Evolutionary conservation across 139 green algal genomes (phyloP), one percentile per base, ranked within the genome.

Genomic region (Eudorina sp.): DNA sequence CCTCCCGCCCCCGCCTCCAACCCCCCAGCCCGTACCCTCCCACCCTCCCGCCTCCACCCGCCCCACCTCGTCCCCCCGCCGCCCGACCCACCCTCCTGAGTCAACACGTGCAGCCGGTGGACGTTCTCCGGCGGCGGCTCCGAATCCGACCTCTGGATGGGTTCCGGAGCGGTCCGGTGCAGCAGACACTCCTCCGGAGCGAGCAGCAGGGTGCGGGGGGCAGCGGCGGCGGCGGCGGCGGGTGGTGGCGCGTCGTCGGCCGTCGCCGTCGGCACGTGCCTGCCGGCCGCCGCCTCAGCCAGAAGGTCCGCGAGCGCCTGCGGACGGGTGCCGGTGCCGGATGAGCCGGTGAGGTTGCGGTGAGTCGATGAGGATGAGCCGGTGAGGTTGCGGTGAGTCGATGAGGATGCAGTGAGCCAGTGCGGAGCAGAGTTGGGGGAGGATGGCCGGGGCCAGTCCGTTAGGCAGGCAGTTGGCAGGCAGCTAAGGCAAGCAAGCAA

Each of bases 71-170:
- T 25, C 43, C 72, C 72, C 36, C 11, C 36, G 6, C 19, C 36
- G 3, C 38, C 34, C 11, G 34, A 58, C 78, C 40, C 76, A 90
- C 81, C 83, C 41, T 31, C 62, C 16, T 62, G 40, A 4, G 91
- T 87, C 19, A 98, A 93, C 62, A 97, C 95, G 6, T 87, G 72
- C 29, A 99, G 89, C 9, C 97, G 94, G n/a, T 95, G 88, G 31
- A 95, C 89, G 84, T 99, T 98, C 85, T 99, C 97, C 2, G 97
- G 97, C 3, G 97, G 97, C 27, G 88, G 87, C 53, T 90, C 82
- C 3, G 81, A 41, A 6, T 29, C 85, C 0, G 84, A 85, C 16
- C 95, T 84, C 31, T 62, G 21, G 16, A 94, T 85, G 0, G 94
- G 95, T 66, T 96, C 86, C 4, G 94, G 93, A 34, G 89, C 90